Base-by-base conservation (phyloP, 371 early-diverging fungal genomes). In the Rhizopus arrhizus region DNA sequence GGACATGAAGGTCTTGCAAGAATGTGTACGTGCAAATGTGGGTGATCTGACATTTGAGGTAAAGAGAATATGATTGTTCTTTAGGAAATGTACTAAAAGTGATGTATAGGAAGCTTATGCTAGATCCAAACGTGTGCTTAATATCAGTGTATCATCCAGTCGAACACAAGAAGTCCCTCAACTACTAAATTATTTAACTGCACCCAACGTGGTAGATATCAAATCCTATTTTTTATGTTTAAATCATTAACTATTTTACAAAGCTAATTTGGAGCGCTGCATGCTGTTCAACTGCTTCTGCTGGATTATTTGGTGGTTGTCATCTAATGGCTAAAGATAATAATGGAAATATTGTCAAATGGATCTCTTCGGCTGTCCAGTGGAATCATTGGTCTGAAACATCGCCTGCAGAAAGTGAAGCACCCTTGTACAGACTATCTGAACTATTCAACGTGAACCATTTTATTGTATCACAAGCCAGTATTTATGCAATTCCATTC, bases 401-500 rank as follows among this genome's bases (percentile, higher is more conserved):
- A 4, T 65, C 73, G n/a, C 61, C 76, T 8, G 67, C 72, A 42
- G 85, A 83, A 67, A 85, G 83, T n/a, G 87, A 88, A 55, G 81
- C 84, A 8, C 89, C 89, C 3, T 46, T 85, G 13, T 66, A 78
- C 29, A 76, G 89, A 43, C 70, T 91, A 6, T 80, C 88, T 2
- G 90, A 91, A 55, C 72, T 91, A 3, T 90, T 89, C 53, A 89
- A 90, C 52, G 90, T 89, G 15, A 91, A 90, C 49, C 88, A 89
- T 64, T 86, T 88, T 63, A 89, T 91, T 53, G 88, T 91, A 1
- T 88, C 89, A 0, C 88, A 89, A 64, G 89, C 89, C 5, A 86
- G 81, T 56, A 77, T 85, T 0, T 84, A 81, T 64, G 81, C 85
- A 46, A 83, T 86, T 41, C 89, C 89, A 0, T 88, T 88, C 50